A percentile compares a stretch with the other conserved stretches of the same genome.
These are phyloP conservation scores for Pseudogymnoascus sp. DNA, from an alignment of 2,329 filamentous ascomycete species.

Conservation along the genomic window DNA sequence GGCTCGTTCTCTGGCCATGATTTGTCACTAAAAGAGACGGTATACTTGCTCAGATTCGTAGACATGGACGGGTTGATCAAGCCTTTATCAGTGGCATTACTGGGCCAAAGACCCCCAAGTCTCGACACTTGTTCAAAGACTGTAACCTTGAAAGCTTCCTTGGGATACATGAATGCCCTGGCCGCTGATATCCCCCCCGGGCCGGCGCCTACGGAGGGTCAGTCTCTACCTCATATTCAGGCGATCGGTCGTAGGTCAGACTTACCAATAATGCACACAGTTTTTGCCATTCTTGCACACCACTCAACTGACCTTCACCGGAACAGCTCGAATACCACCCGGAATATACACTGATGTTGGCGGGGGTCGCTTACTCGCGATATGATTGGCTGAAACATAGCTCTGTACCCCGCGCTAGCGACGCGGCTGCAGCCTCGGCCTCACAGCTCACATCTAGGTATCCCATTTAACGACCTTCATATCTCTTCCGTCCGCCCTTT, in stretches of 20 bases:
- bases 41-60: conserved; percentile 70
- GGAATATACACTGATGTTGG: not conserved
- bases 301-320: not conserved
- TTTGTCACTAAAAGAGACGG: conserved; percentile 63
- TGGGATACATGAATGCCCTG: conserved; percentile 58
- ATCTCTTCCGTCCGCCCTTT: not conserved
- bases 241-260: not conserved
- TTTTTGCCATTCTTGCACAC: conserved; percentile 16
- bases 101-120: conserved; percentile 73
- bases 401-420: conserved; percentile 2
- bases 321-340: not conserved
- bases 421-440: conserved; percentile 7
- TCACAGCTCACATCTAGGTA: not conserved
- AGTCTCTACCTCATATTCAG: not conserved
- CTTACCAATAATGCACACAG: conserved; percentile 24
- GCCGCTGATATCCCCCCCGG: conserved; percentile 61
- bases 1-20: conserved; percentile 56
- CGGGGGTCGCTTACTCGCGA: not conserved
- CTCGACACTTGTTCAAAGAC: conserved; percentile 58
- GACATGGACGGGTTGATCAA: conserved; percentile 59
- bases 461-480: not conserved
- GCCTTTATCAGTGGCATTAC: conserved; percentile 37
- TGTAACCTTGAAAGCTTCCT: conserved; percentile 54
- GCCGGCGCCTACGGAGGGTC: conserved; percentile 48
- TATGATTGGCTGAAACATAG: not conserved